A percentile compares a stretch with the other conserved stretches of the same genome.
Evolutionary conservation across 129 eudicot genomes (phyloP).

Genomic region (Arctium lappa): DNA sequence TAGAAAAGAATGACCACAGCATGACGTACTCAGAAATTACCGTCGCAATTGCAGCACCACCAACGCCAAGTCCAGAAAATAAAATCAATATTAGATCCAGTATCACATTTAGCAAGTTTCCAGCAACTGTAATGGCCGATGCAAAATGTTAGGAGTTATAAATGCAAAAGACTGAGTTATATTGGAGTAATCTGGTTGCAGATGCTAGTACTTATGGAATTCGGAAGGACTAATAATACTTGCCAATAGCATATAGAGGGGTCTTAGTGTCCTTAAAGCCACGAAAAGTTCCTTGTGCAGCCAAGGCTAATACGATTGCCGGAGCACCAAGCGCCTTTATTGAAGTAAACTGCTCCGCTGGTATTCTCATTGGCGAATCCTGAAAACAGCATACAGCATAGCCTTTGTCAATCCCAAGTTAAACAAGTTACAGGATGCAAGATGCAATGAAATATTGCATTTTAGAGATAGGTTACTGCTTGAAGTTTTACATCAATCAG

Average conservation of each 20-base stretch:
- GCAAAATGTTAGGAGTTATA: neutral
- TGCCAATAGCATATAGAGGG: conserved; percentile 92
- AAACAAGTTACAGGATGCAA: neutral
- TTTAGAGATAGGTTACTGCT: neutral
- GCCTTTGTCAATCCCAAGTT: conserved; percentile 12
- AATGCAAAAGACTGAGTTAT: neutral
- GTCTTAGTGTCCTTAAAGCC: conserved; percentile 95
- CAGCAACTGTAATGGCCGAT: conserved; percentile 61
- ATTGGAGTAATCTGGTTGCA: neutral
- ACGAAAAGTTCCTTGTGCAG: conserved; percentile 96
- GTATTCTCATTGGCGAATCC: conserved; percentile 89
- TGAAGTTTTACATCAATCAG: neutral
- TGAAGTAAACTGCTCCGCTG: conserved; percentile 80
- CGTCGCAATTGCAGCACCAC: conserved; percentile 94
- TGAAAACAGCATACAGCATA: conserved; percentile 18
- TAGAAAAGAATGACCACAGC: conserved; percentile 47
- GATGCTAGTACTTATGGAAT: neutral
- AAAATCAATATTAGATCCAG: conserved; percentile 68
- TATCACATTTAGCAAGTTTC: conserved; percentile 76
- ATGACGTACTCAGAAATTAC: conserved; percentile 99
- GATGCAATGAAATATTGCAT: neutral
- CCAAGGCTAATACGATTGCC: conserved; percentile 86
- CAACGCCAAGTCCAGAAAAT: conserved; percentile 58
- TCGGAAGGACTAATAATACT: conserved; percentile 31
- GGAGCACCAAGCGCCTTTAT: conserved; percentile 98